Conservation (phyloP, 2,329 filamentous ascomycete species). For the Fusarium sp. region DNA sequence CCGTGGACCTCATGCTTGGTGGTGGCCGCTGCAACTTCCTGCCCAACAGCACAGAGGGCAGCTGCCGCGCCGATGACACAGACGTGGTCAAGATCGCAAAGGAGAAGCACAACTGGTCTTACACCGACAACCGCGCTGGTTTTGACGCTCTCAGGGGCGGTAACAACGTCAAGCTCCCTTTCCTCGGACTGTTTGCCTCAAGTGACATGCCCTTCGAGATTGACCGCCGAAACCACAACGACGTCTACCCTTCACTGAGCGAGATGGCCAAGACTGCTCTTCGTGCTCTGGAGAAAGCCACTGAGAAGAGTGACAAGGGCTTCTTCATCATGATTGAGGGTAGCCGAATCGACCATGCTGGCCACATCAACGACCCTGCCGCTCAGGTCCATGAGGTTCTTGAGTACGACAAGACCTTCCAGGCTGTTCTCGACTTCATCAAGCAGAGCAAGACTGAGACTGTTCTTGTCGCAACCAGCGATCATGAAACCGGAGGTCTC, state of each 20-base stretch:
- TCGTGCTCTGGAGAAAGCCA: slow-evolving; percentile 82
- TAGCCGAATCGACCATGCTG: slow-evolving; percentile 95
- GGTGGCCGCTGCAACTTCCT: slow-evolving; percentile 95
- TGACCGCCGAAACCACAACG: slow-evolving; percentile 82
- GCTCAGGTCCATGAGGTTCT: slow-evolving; percentile 92
- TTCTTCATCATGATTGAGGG: slow-evolving; percentile 99
- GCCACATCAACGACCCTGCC: slow-evolving; percentile 85
- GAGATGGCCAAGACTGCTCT: slow-evolving; percentile 92
- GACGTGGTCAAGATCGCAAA: slow-evolving; percentile 81
- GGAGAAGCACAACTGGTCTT: slow-evolving; percentile 82
- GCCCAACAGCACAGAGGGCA: slow-evolving; percentile 82
- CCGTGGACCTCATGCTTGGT: slow-evolving; percentile 92
- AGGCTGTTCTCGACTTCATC: slow-evolving; percentile 86
- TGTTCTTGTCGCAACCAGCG: slow-evolving; percentile 89
- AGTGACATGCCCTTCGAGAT: slow-evolving; percentile 93
- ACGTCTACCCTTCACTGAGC: slow-evolving; percentile 87
- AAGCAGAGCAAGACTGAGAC: slow-evolving; percentile 78
- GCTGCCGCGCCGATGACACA: slow-evolving; percentile 83
- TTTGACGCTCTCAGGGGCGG: slow-evolving; percentile 82
- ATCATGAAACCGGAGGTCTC: slow-evolving; percentile 96
- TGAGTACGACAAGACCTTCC: slow-evolving; percentile 92
- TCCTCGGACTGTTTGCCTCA: slow-evolving; percentile 86
- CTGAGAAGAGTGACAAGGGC: slow-evolving; percentile 85
- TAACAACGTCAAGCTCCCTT: slow-evolving; percentile 77
- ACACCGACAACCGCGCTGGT: slow-evolving; percentile 76